Evolutionary conservation across 129 eudicot species (phyloP), one percentile per base, ranked within the genome.

Genomic region (Sambucus nigra): DNA sequence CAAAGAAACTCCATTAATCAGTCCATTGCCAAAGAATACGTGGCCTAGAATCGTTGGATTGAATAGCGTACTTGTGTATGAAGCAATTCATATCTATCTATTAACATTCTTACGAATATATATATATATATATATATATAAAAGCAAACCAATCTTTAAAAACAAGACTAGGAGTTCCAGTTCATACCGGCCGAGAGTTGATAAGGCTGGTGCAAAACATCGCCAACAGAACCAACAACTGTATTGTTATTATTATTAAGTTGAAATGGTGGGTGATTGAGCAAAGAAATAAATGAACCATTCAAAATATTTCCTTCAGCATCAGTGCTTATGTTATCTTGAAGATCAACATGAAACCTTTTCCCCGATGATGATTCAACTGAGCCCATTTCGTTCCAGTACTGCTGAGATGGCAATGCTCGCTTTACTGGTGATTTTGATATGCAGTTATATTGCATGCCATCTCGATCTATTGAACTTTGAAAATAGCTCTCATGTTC

Each of bases 141-240:
- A 1, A 1, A 15, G 12, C 9, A 8, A 35, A 7, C 42, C 9
- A 7, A 35, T 35, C n/a, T n/a, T n/a, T 12, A 3, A 51, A 64
- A 64, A 65, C 38, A 42, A 17, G 49, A 41, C 61, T 74, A 84
- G 13, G 80, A 45, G 69, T 74, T 83, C 96, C 96, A 83, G 60
- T 87, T 82, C 78, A 76, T 65, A n/a, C n/a, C n/a, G 16, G 78
- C 80, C 3, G 73, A 68, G 9, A 78, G 67, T 50, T 76, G 86
- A 71, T 83, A 74, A 2, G 66, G 87, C 61, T 66, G 78, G 27
- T 88, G 57, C 33, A 70, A 87, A 56, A 79, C 80, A 28, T 86
- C 96, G 21, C 73, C 78, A 13, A 87, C 63, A 10, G 68, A 55
- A 19, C 80, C 94, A 42, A 83, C 46, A 82, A 83, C 72, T 38